A percentile compares a stretch with the other conserved stretches of the same genome.
These are phyloP conservation scores for Malus fusca DNA, from an alignment of 306 rosid genomes.

Conservation along the genomic window DNA sequence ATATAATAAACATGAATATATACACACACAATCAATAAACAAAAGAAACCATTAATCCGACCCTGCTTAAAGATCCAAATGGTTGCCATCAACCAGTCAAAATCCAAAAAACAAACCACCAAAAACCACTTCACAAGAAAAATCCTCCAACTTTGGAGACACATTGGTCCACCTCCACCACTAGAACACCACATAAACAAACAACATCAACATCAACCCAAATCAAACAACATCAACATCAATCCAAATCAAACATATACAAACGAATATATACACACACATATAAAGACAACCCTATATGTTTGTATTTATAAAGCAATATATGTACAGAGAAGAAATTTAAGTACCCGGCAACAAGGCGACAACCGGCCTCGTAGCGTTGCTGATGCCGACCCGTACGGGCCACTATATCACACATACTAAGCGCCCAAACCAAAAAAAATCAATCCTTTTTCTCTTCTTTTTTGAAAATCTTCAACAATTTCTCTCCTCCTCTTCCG, in stretches of 20 bases:
- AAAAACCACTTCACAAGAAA: background rate
- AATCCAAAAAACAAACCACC: background rate
- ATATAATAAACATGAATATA: background rate
- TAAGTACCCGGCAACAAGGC: constrained; percentile 78
- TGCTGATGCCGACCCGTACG: constrained; percentile 89
- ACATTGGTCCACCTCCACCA: constrained; percentile 4
- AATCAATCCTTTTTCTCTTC: background rate
- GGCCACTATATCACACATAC: constrained; percentile 76
- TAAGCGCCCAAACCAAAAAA: constrained; percentile 1
- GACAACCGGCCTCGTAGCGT: constrained; percentile 69
- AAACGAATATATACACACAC: background rate
- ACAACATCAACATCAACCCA: background rate
- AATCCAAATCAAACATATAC: background rate
- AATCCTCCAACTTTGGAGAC: constrained; percentile 1
- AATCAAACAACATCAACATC: background rate
- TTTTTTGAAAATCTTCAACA: constrained; percentile 4
- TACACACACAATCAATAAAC: background rate
- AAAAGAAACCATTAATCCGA: background rate
- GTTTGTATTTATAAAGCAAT: background rate
- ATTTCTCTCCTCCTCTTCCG: background rate
- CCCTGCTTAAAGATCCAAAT: background rate
- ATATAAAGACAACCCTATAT: background rate
- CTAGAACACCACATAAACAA: background rate
- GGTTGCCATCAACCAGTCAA: constrained; percentile 4
- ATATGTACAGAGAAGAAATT: background rate